Base-by-base conservation (phyloP, 1,284 basidiomycete species). In the Tylopilus sp. region DNA sequence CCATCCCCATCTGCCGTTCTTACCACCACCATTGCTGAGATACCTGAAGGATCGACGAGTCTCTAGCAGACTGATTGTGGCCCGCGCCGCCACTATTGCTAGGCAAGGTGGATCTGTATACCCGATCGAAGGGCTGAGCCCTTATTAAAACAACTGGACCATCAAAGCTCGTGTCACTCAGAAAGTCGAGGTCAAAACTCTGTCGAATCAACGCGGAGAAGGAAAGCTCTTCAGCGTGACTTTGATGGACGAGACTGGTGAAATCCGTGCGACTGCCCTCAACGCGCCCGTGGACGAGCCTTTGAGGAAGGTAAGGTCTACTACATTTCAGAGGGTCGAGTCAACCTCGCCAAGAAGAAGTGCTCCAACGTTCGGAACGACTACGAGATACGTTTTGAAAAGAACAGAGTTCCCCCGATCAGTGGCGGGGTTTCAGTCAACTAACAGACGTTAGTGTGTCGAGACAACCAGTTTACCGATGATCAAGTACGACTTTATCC, bases 61-160 rank as follows among this genome's bases (percentile, higher is more conserved):
- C 15, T 50, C 60, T 13, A 48, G 47, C 23, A 45, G 57, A n/a
- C 40, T 56, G n/a, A 28, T 41, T 2, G 51, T 57, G 23, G 53
- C 59, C 33, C 64, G 56, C 0, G 53, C 59, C 37, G 51, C 61
- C 41, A 38, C 69, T 60, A 49, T 61, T 52, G 60, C 70, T 64
- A 54, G 59, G 50, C 53, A 46, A 47, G 58, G 63, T 10, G 58
- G 57, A 59, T 82, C 76, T 56, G 77, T 84, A 51, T 90, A 82
- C 68, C 95, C 95, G 4, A 99, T 99, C 59, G 95, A 97, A 64
- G 90, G 88, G 6, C 79, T 99, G 41, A 96, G 89, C 60, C 97
- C 96, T 6, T 99, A 98, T 67, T 92, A 97, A 70, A 98, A 97
- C 73, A 95, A 94, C 65, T 97, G 94, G 96, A 96, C 91, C 3